Evolutionary conservation across 768 basidiomycete genomes (phyloP).

Genomic region (Lentinus tigrinus): DNA sequence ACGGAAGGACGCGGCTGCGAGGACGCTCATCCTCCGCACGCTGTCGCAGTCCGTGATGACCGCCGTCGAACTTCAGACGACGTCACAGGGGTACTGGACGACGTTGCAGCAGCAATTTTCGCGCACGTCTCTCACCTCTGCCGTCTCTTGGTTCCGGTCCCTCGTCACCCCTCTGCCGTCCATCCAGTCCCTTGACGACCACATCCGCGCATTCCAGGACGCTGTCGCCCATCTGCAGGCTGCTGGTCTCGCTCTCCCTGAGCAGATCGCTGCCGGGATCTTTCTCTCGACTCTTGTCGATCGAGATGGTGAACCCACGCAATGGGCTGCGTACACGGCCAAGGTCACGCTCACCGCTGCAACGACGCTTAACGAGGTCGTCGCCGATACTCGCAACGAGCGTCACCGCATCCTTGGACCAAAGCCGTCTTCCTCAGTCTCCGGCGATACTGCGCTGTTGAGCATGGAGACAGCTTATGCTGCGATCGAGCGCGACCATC

Average conservation of each 20-base stretch:
- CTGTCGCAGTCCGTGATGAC: neutral
- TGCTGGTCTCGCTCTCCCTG: neutral
- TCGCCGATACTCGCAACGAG: slow-evolving; percentile 5
- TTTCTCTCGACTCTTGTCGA: slow-evolving; percentile 1
- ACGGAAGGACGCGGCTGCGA: neutral
- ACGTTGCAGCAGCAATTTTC: neutral
- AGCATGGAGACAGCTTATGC: neutral
- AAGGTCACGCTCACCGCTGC: neutral
- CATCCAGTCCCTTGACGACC: neutral
- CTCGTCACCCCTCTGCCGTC: slow-evolving; percentile 1
- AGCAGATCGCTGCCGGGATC: neutral
- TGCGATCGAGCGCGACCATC: neutral
- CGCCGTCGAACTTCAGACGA: neutral
- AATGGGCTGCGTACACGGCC: neutral
- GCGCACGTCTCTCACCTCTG: neutral
- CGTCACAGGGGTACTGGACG: neutral
- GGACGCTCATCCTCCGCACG: neutral
- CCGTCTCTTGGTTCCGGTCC: neutral
- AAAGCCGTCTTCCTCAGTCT: neutral
- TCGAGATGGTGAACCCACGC: neutral
- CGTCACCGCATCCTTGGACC: neutral
- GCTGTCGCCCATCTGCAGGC: neutral
- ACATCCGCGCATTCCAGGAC: slow-evolving; percentile 1
- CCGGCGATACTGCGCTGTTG: neutral
- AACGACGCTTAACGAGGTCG: neutral